Base-by-base conservation (phyloP, 805 yeast genomes). In the Candida palmyrensis region DNA sequence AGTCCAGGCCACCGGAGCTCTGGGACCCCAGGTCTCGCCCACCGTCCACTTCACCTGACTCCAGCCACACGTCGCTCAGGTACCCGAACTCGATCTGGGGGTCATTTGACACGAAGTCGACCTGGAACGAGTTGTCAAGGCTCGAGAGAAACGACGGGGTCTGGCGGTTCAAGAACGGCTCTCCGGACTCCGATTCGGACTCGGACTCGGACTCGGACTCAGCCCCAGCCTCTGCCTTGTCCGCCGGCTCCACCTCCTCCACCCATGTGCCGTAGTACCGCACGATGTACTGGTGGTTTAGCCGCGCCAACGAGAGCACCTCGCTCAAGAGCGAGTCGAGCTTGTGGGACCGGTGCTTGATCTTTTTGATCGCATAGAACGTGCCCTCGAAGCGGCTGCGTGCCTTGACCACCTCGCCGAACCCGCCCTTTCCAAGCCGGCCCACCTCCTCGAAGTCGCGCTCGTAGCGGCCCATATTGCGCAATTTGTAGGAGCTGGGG, bases 381-480 rank as follows among this genome's bases (percentile, higher is more conserved):
- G 96, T 72, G 14, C 98, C 97, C 53, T 92, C 99, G 42, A 92
- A 72, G 38, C 89, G 75, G 53, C 89, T 90, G 40, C 98, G 68
- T 0, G 92, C 97, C 49, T 90, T 89, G n/a, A 92, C 96, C 6
- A 92, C 99, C 55, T 92, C 97, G 5, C 99, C 99, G 59, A 83
- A 92, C 0, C 95, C 99, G 25, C 99, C 99, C 45, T 79, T 77
- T 2, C 99, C 99, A 6, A 92, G 60, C 14, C 81, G 76, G 0
- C 90, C 92, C 27, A 87, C 83, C 52, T 92, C 98, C 55, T 92
- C 98, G 57, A 94, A 92, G 53, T 92, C 99, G 41, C 89, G 77
- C 3, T 79, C 83, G 52, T 90, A 92, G 42, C 98, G 68, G 1
- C 96, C 87, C 36, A 67, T 58, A 15, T 27, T 27, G 12, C 29